phyloP scores from a whole-genome alignment of 768 basidiomycete species.

The Leucogyrophana mollusca region DNA sequence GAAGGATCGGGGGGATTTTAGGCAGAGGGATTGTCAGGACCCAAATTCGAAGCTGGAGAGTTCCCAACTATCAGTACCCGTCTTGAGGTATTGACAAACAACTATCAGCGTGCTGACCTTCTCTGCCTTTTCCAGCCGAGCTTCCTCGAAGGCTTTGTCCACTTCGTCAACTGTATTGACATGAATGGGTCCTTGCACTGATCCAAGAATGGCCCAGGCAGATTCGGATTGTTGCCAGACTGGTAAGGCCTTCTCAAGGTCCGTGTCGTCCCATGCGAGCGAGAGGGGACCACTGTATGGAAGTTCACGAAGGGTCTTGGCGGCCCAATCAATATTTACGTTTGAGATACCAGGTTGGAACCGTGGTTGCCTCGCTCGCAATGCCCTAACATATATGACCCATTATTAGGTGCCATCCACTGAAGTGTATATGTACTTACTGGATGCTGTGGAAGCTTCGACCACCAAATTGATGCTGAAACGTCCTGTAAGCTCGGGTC shows the following conservation, averaged over 20 bases:
- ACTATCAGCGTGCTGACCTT: conserved; percentile 7
- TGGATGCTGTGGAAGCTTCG: conserved; percentile 10
- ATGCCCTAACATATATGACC: conserved; percentile 5
- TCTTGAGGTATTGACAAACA: no score
- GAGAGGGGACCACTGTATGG: conserved; percentile 13
- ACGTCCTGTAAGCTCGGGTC: conserved; percentile 11
- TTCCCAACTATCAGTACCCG: not conserved
- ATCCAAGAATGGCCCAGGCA: conserved; percentile 13
- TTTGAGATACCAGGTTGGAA: conserved; percentile 13
- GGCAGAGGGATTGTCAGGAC: conserved; percentile 8
- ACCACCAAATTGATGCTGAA: conserved; percentile 14
- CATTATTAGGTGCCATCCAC: no score
- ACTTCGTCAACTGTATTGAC: conserved; percentile 9
- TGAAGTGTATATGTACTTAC: not conserved
- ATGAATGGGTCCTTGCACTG: conserved; percentile 6
- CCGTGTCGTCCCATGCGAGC: conserved; percentile 18
- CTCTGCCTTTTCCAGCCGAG: conserved; percentile 9
- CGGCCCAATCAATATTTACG: conserved; percentile 7
- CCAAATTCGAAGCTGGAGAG: conserved; percentile 7
- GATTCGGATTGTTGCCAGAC: conserved; percentile 11
- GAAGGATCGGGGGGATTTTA: conserved; percentile 9
- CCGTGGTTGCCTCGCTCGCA: conserved; percentile 7
- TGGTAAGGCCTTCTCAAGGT: conserved; percentile 11
- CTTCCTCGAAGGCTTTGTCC: conserved; percentile 11
- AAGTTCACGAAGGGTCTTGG: not conserved